phyloP scores from a whole-genome alignment of 2,329 filamentous ascomycete species.

The Cladobotryum protrusum region DNA sequence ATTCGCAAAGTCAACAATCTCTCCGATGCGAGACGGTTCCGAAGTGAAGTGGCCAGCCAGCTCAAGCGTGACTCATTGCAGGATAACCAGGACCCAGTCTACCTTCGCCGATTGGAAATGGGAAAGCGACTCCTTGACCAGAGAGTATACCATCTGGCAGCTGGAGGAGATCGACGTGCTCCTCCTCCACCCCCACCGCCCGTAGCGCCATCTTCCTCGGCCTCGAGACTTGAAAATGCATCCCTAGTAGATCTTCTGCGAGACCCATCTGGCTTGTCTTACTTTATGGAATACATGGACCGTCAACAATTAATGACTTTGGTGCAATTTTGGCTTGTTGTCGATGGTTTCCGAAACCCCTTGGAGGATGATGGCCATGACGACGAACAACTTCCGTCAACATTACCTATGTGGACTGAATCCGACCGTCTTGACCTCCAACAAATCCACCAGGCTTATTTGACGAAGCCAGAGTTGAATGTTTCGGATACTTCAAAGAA shows the following conservation, averaged over 20 bases:
- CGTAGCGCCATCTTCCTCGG: conserved; percentile 22
- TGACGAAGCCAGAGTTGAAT: conserved; percentile 74
- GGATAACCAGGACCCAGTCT: conserved; percentile 76
- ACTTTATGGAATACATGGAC: conserved; percentile 99
- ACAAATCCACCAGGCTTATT: conserved; percentile 86
- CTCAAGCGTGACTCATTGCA: conserved; percentile 75
- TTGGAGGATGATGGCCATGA: conserved; percentile 67
- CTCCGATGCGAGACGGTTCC: conserved; percentile 85
- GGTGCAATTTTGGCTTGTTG: conserved; percentile 97
- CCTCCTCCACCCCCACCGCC: conserved; percentile 18
- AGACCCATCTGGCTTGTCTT: conserved; percentile 84
- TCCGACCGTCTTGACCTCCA: conserved; percentile 82
- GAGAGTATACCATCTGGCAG: conserved; percentile 74
- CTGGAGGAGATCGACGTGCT: conserved; percentile 49
- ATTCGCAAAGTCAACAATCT: conserved; percentile 86
- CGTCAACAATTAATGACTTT: conserved; percentile 77
- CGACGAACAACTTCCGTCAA: conserved; percentile 54
- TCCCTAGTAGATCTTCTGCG: conserved; percentile 81
- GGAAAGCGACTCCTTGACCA: conserved; percentile 87
- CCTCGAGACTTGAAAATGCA: conserved; percentile 66
- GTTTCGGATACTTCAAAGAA: conserved; percentile 63
- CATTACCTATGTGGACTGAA: conserved; percentile 66
- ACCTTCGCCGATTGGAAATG: conserved; percentile 83
- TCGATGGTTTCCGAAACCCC: conserved; percentile 92
- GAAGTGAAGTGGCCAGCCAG: conserved; percentile 88